A percentile compares a stretch with the other conserved stretches of the same genome.
Evolutionary conservation across 2,329 filamentous ascomycete genomes (phyloP).

Genomic region (Fusarium odoratissimum): DNA sequence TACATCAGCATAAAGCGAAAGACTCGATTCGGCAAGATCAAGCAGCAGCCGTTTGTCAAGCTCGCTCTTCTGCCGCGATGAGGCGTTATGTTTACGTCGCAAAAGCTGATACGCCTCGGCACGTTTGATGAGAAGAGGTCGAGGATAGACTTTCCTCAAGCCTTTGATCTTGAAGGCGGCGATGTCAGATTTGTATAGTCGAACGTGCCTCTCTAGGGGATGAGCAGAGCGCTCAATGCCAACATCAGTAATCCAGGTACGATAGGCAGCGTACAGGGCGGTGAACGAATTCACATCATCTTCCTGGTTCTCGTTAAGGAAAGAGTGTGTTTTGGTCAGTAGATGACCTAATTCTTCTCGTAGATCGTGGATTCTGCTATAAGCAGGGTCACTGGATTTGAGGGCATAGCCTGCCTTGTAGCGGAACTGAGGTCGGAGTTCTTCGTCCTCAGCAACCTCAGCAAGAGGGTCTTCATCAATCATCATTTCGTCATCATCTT

Average conservation of each 20-base stretch:
- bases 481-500: conserved; percentile 60
- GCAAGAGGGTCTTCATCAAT: conserved; percentile 65
- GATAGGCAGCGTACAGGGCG: conserved; percentile 88
- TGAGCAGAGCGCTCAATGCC: conserved; percentile 96
- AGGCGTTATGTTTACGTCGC: conserved; percentile 92
- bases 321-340: conserved; percentile 85
- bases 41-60: conserved; percentile 86
- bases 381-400: conserved; percentile 64
- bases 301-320: conserved; percentile 85
- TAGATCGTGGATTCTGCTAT: conserved; percentile 81
- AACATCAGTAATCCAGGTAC: conserved; percentile 97
- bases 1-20: conserved; percentile 94
- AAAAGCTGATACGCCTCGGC: conserved; percentile 96
- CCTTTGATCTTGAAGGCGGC: conserved; percentile 95
- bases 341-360: conserved; percentile 84
- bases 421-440: conserved; percentile 85
- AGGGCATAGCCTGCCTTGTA: conserved; percentile 91
- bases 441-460: conserved; percentile 80
- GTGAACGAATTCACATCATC: conserved; percentile 98
- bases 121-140: conserved; percentile 89
- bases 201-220: conserved; percentile 86
- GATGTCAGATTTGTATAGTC: conserved; percentile 87
- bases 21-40: conserved; percentile 88
- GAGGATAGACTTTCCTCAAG: conserved; percentile 89
- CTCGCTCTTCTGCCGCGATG: conserved; percentile 87